Evolutionary conservation across 371 early-diverging fungal genomes (phyloP).

Genomic region (Saksenaea vasiformis): DNA sequence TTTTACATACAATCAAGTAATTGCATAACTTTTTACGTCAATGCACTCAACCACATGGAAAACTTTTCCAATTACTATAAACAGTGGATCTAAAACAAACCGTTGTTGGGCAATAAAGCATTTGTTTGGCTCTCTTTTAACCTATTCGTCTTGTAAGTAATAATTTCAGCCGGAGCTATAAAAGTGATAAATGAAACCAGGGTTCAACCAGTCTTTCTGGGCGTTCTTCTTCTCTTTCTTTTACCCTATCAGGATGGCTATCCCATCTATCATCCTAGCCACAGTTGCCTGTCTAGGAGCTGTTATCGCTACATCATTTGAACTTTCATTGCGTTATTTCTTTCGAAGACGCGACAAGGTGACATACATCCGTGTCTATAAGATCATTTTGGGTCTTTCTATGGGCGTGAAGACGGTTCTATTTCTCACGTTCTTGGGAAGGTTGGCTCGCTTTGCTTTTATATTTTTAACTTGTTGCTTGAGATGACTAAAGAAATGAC

Average conservation of each 20-base stretch:
- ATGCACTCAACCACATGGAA: no score
- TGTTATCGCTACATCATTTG: slow-evolving; percentile 1
- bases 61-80: neutral
- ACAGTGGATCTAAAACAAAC: neutral
- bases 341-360: slow-evolving; percentile 2
- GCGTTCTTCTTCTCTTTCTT: neutral
- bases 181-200: neutral
- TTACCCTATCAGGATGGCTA: neutral
- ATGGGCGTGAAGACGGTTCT: slow-evolving; percentile 10
- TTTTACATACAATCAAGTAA: no score
- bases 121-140: neutral
- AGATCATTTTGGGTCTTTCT: slow-evolving; percentile 1
- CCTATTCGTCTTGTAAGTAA: neutral
- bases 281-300: neutral
- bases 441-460: slow-evolving; percentile 2
- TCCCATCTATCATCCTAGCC: neutral
- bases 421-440: slow-evolving; percentile 8
- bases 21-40: no score
- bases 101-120: neutral
- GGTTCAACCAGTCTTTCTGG: neutral
- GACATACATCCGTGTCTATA: slow-evolving; percentile 6
- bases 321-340: slow-evolving; percentile 4
- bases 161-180: neutral
- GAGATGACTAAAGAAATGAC: neutral
- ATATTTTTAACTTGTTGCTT: neutral